Evolutionary conservation across 2,329 filamentous ascomycete species (phyloP), one percentile per base, ranked within the genome.

Genomic region (Aspergillus alliaceus): DNA sequence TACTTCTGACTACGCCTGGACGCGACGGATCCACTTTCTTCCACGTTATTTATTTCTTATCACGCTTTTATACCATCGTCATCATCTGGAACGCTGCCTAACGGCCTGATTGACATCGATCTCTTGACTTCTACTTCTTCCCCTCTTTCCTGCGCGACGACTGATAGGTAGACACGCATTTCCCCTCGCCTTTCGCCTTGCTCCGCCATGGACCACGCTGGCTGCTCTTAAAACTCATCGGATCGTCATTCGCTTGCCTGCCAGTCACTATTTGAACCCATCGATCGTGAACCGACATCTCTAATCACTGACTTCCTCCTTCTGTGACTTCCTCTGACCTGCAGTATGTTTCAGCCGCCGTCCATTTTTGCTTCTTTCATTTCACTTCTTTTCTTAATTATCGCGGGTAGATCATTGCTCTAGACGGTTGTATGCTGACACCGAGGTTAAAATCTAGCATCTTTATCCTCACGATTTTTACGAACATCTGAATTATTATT

Each of bases 201-300:
- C 54, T 62, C 64, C 65, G 61, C 62, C 61, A 65, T 66, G 63
- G 59, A 65, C 59, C 58, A 61, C 61, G 66, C 59, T 69, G 66
- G 65, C 61, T 60, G 56, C 55, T 52, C 54, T 51, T 64, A 57
- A 62, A 48, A 47, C 27, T 51, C 54, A 35, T 49, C 42, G 49
- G 49, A 47, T 39, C 40, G 29, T 56, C 54, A 29, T 48, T 64
- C 42, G 29, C 51, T 53, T 58, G 32, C 48, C 39, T 15, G 20
- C 24, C 14, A 31, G 4, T 31, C 25, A 15, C 18, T 47, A 47
- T 32, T 31, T 47, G 44, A 47, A 47, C 44, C 44, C 18, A 39
- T 27, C 22, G n/a, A 12, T 42, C 49, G 48, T 49, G 53, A 57
- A 54, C 47, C 25, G 46, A 40, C n/a, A 49, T 27, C 31, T 39